phyloP scores from a whole-genome alignment of 2,329 filamentous ascomycete genomes.

The Aureobasidium sp. region DNA sequence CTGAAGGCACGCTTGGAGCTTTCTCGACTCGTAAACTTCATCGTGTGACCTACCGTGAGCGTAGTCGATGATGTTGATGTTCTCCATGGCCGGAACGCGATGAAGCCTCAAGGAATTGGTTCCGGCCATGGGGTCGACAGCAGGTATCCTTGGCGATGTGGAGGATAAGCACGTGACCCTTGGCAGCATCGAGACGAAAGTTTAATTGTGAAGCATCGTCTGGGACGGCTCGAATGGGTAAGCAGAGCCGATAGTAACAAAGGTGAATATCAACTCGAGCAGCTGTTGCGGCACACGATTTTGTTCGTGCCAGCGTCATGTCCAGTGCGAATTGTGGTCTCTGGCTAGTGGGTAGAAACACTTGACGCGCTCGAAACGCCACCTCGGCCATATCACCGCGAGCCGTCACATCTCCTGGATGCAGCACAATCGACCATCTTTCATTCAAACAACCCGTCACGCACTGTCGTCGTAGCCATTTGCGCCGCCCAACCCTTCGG shows the following conservation, averaged over 20 bases:
- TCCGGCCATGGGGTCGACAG: background rate
- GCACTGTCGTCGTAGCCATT: background rate
- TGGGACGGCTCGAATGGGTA: background rate
- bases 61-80: background rate
- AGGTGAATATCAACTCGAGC: background rate
- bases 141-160: background rate
- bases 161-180: background rate
- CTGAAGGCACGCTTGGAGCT: background rate
- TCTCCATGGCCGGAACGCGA: background rate
- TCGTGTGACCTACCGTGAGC: background rate
- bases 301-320: too few species aligned
- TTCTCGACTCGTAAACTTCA: background rate
- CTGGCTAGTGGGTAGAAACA: too few species aligned
- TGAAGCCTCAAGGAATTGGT: too few species aligned
- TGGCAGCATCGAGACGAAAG: background rate
- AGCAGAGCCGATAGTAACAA: background rate
- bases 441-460: too few species aligned
- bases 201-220: background rate
- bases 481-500: background rate
- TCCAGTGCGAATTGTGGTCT: too few species aligned
- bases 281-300: too few species aligned
- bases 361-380: too few species aligned
- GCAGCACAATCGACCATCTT: background rate
- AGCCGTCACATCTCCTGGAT: too few species aligned
- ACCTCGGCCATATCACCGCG: too few species aligned